phyloP scores from a whole-genome alignment of 163 green algal species.

The Chlamydomonas reinhardtii region DNA sequence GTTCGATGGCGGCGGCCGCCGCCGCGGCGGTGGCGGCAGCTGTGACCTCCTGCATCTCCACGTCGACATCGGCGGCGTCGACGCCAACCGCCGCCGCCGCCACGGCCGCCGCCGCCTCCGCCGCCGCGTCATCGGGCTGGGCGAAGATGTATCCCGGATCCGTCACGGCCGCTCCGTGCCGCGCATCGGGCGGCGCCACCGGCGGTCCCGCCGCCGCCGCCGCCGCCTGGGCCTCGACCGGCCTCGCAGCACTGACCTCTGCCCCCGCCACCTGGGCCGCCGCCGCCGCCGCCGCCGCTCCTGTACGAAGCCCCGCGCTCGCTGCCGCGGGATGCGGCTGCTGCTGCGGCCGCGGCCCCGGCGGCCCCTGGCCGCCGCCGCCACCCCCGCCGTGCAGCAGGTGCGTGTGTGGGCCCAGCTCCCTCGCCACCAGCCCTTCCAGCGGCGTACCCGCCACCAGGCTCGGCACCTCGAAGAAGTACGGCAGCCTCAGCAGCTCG shows the following conservation, averaged over 20 bases:
- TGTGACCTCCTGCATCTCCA: background rate
- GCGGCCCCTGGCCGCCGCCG: background rate
- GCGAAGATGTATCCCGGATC: background rate
- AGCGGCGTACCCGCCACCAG: constrained; percentile 18
- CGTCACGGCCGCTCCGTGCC: too few species aligned
- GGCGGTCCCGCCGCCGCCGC: too few species aligned
- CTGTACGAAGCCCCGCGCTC: too few species aligned
- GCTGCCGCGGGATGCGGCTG: background rate
- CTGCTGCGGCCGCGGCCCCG: background rate
- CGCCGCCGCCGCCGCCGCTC: too few species aligned
- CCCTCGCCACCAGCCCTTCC: constrained; percentile 1
- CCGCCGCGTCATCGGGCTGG: background rate
- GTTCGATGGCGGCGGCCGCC: too few species aligned
- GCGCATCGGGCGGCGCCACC: too few species aligned
- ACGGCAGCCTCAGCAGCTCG: constrained; percentile 40
- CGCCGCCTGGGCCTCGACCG: too few species aligned
- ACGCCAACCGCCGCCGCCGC: too few species aligned
- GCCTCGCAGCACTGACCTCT: too few species aligned
- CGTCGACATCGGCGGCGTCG: background rate
- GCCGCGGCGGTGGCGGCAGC: too few species aligned
- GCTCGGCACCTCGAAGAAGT: constrained; percentile 41
- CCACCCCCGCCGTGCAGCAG: background rate
- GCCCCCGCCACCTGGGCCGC: too few species aligned
- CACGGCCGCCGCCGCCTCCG: too few species aligned
- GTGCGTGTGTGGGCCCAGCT: background rate